phyloP scores from a whole-genome alignment of 2,329 filamentous ascomycete species.

The Fusarium penzigii region DNA sequence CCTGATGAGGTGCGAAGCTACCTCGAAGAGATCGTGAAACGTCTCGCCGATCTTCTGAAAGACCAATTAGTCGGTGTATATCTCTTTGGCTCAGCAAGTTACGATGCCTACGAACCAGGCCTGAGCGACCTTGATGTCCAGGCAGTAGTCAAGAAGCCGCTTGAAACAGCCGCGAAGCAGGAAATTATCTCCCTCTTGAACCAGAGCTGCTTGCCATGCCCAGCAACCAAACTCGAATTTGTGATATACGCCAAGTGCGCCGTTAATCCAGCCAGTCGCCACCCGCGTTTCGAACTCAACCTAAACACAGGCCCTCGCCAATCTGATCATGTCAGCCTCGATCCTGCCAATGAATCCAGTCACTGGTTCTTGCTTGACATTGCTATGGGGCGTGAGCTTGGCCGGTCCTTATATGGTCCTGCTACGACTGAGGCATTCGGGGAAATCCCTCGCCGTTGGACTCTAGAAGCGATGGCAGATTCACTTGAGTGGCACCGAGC shows the following conservation, averaged over 20 bases:
- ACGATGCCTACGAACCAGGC: constrained; percentile 3
- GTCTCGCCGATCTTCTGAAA: not conserved
- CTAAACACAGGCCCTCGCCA: constrained; percentile 9
- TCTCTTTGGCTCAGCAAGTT: constrained; percentile 14
- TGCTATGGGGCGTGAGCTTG: constrained; percentile 4
- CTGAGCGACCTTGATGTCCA: constrained; percentile 12
- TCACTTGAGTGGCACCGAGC: constrained; percentile 7
- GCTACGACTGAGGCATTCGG: not conserved
- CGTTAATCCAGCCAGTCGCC: not conserved
- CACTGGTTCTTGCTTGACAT: constrained; percentile 15
- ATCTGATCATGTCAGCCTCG: constrained; percentile 4
- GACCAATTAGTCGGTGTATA: constrained; percentile 8
- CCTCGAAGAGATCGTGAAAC: too few relatives aligned
- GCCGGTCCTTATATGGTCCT: not conserved
- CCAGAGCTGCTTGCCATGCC: not conserved
- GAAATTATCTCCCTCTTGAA: not conserved
- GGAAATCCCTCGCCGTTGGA: not conserved
- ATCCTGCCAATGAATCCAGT: constrained; percentile 3
- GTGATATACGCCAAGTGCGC: constrained; percentile 4
- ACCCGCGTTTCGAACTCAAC: constrained; percentile 11
- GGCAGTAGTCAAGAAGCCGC: not conserved
- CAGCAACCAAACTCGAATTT: constrained; percentile 10
- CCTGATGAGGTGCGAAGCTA: too few relatives aligned
- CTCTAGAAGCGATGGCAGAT: constrained; percentile 3
- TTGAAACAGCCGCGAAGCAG: not conserved